Conservation (phyloP, 176 grass and related monocot species). For the Rhynchospora tenuis region DNA sequence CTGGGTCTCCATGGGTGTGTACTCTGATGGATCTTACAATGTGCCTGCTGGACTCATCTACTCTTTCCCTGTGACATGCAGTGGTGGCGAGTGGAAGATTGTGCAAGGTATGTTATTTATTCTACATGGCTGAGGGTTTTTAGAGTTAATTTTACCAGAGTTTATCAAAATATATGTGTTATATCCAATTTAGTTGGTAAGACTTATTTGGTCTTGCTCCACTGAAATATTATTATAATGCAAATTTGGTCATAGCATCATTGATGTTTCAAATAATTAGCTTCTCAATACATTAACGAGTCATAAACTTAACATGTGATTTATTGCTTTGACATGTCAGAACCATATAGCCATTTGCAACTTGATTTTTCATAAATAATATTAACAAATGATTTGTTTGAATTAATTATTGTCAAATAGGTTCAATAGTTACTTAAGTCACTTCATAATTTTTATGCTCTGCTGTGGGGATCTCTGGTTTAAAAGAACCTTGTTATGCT, state of each 20-base stretch:
- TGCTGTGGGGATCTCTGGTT: not conserved
- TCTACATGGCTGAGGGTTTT: not conserved
- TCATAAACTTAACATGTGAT: not conserved
- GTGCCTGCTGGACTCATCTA: conserved; percentile 94
- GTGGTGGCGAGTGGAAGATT: conserved; percentile 70
- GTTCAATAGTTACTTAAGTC: not conserved
- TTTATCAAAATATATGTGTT: not conserved
- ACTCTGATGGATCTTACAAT: conserved; percentile 91
- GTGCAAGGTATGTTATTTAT: conserved; percentile 58
- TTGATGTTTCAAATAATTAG: not conserved
- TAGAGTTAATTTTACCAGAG: not conserved
- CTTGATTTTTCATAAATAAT: not conserved
- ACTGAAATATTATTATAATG: not conserved
- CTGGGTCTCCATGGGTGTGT: conserved; percentile 95
- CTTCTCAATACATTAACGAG: not conserved
- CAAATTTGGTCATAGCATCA: not conserved
- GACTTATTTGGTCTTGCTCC: not conserved
- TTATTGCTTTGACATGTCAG: not conserved
- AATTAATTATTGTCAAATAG: not conserved
- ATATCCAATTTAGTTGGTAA: not conserved
- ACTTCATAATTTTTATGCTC: not conserved
- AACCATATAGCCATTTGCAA: not conserved
- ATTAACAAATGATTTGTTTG: not conserved
- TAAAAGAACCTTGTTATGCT: not conserved
- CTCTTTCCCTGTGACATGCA: conserved; percentile 90